These are phyloP conservation scores for Thielaviopsis musarum DNA, from an alignment of 2,329 filamentous ascomycete species.

Conservation along the genomic window DNA sequence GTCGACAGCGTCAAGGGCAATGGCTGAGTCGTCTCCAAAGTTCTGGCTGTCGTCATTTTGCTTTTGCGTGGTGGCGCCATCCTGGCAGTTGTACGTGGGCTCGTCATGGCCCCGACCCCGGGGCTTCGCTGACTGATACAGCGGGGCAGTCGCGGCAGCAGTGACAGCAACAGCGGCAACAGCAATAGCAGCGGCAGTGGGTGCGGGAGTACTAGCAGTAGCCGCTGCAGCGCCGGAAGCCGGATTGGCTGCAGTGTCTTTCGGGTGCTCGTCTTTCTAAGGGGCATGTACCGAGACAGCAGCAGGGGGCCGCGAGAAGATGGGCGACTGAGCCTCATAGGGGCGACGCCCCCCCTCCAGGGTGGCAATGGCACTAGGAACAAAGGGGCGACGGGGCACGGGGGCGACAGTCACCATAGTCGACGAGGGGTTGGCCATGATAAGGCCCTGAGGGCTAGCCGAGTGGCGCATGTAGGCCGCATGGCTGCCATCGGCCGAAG, in stretches of 20 bases:
- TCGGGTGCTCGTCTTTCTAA: constrained; percentile 9
- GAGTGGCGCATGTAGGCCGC: constrained; percentile 3
- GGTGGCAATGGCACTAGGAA: constrained; percentile 11
- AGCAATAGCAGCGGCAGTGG: background rate
- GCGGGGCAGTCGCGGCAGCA: background rate
- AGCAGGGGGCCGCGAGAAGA: constrained; percentile 6
- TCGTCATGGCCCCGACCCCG: background rate
- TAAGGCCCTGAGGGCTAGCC: constrained; percentile 3
- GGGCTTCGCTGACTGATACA: background rate
- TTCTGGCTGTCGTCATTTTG: background rate
- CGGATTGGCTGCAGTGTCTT: background rate
- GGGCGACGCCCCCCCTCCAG: constrained; percentile 10
- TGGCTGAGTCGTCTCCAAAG: background rate
- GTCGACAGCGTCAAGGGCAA: background rate
- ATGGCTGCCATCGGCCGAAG: background rate
- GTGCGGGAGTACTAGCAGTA: background rate
- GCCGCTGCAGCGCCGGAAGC: background rate
- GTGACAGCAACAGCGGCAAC: background rate
- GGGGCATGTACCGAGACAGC: constrained; percentile 10
- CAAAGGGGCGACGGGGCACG: constrained; percentile 10
- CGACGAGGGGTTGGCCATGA: background rate
- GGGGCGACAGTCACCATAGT: constrained; percentile 8
- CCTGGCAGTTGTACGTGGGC: background rate
- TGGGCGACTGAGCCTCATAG: constrained; percentile 6
- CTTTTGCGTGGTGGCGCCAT: background rate